phyloP scores from a whole-genome alignment of 1,139 yeast species.

The Blastobotrys persicus region DNA sequence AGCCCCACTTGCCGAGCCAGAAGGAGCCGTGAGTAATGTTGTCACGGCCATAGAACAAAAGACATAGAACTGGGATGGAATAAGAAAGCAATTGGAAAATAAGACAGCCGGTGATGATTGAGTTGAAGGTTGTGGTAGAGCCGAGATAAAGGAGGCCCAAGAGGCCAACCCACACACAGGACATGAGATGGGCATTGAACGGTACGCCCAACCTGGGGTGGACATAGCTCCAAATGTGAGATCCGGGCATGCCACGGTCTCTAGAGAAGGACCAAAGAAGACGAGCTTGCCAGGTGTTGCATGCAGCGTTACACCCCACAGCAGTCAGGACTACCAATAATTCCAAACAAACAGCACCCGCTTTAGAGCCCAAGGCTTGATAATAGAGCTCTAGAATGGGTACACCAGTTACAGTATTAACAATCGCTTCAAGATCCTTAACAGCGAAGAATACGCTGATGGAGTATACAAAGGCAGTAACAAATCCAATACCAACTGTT shows the following conservation, averaged over 20 bases:
- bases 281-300: constrained; percentile 71
- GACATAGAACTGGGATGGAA: constrained; percentile 65
- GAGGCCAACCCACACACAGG: constrained; percentile 61
- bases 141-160: constrained; percentile 39
- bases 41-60: constrained; percentile 43
- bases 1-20: constrained; percentile 62
- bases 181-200: constrained; percentile 64
- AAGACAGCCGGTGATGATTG: constrained; percentile 83
- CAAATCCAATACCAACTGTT: constrained; percentile 56
- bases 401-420: constrained; percentile 48
- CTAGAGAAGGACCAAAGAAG: constrained; percentile 83
- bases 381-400: constrained; percentile 60
- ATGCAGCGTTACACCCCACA: constrained; percentile 73
- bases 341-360: constrained; percentile 57
- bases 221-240: constrained; percentile 60
- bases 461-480: constrained; percentile 51
- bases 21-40: constrained; percentile 61
- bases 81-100: constrained; percentile 73
- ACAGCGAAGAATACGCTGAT: constrained; percentile 59
- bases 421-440: constrained; percentile 47
- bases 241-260: constrained; percentile 73
- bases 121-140: constrained; percentile 75
- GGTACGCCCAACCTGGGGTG: constrained; percentile 64
- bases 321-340: constrained; percentile 49
- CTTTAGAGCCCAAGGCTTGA: constrained; percentile 53